A percentile compares a stretch with the other conserved stretches of the same genome.
These are phyloP conservation scores for Chrysoporthe cubensis DNA, from an alignment of 2,329 filamentous ascomycete species.

Conservation along the genomic window DNA sequence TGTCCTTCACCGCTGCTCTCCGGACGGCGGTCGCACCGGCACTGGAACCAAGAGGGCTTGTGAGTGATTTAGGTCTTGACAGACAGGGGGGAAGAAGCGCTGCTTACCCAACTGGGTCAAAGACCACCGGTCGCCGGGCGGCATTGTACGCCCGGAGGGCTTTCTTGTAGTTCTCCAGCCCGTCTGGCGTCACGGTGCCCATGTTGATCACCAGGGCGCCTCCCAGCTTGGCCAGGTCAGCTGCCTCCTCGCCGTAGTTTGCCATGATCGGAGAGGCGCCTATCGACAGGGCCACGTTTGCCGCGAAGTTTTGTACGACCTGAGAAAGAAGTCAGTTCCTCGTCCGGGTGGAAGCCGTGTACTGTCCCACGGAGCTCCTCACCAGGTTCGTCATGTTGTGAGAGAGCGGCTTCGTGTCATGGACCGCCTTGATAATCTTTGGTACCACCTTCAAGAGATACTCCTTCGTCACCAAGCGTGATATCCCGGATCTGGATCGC, in stretches of 20 bases:
- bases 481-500: conserved; percentile 9
- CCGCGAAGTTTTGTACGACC: conserved; percentile 91
- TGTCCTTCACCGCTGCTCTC: conserved; percentile 68
- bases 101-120: conserved; percentile 84
- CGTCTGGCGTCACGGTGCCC: conserved; percentile 84
- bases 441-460: conserved; percentile 39
- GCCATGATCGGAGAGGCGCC: conserved; percentile 95
- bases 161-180: conserved; percentile 70
- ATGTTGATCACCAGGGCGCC: conserved; percentile 90
- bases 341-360: neutral
- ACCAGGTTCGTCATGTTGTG: conserved; percentile 98
- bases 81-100: neutral
- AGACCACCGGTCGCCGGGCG: conserved; percentile 73
- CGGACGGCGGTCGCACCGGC: conserved; percentile 81
- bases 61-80: conserved; percentile 8
- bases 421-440: conserved; percentile 63
- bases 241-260: conserved; percentile 80
- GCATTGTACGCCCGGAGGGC: conserved; percentile 83
- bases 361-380: conserved; percentile 10
- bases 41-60: conserved; percentile 37
- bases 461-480: neutral
- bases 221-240: conserved; percentile 75
- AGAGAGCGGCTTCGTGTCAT: conserved; percentile 69
- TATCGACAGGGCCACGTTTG: conserved; percentile 83
- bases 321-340: conserved; percentile 29